Conservation (phyloP, 1,284 basidiomycete species). For the Somion occarium region DNA sequence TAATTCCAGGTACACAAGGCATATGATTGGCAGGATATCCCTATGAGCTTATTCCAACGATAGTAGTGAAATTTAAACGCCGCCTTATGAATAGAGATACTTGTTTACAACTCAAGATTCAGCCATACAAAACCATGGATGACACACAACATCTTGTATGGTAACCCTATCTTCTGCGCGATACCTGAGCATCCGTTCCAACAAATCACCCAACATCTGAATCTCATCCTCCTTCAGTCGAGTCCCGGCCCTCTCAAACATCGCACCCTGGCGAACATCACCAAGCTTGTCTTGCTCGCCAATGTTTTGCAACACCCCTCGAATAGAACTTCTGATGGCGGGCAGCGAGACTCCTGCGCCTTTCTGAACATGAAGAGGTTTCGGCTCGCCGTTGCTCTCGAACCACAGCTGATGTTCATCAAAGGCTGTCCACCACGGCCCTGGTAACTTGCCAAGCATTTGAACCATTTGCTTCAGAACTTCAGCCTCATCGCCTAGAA, state of each 20-base stretch:
- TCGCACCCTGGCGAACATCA: slow-evolving; percentile 18
- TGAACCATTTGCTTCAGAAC: slow-evolving; percentile 29
- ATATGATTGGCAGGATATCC: no score
- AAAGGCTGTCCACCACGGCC: slow-evolving; percentile 33
- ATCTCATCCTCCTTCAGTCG: slow-evolving; percentile 28
- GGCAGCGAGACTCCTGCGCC: no score
- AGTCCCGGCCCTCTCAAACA: slow-evolving; percentile 28
- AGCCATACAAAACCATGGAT: slow-evolving; percentile 39
- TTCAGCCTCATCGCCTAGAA: slow-evolving; percentile 22
- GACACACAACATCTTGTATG: slow-evolving; percentile 28
- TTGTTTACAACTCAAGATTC: not conserved
- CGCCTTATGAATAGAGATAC: no score
- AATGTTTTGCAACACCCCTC: slow-evolving; percentile 25
- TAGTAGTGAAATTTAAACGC: no score
- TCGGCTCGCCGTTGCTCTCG: slow-evolving; percentile 27
- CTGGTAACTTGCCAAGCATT: slow-evolving; percentile 31
- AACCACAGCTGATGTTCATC: slow-evolving; percentile 26
- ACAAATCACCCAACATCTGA: slow-evolving; percentile 30
- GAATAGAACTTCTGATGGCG: slow-evolving; percentile 23
- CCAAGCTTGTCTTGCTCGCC: slow-evolving; percentile 19
- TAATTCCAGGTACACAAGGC: no score
- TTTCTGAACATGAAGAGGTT: slow-evolving; percentile 14
- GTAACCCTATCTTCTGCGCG: slow-evolving; percentile 33
- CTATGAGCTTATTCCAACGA: no score
- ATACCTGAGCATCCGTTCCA: slow-evolving; percentile 35